Evolutionary conservation across 805 yeast species (phyloP).

Genomic region (Suhomyces sp.): DNA sequence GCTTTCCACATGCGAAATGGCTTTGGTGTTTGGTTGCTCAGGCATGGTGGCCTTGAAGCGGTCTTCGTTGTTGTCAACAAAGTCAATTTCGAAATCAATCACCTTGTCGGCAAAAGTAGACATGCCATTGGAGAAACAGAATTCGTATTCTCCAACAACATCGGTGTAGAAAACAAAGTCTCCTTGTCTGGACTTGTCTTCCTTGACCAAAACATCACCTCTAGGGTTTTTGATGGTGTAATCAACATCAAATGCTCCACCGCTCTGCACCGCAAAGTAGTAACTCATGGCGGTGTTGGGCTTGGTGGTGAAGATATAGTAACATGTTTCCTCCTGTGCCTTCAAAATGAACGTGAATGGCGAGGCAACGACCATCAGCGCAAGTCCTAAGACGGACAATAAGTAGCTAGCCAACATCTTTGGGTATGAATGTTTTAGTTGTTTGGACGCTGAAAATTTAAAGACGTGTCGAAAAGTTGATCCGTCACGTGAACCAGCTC

Average conservation of each 20-base stretch:
- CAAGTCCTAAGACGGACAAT: conserved; percentile 17
- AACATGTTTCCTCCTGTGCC: conserved; percentile 75
- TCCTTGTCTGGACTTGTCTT: conserved; percentile 69
- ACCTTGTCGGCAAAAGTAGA: conserved; percentile 78
- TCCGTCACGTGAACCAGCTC: not conserved
- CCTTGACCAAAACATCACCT: conserved; percentile 50
- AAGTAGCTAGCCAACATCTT: not conserved
- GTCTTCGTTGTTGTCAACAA: conserved; percentile 35
- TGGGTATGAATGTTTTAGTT: not conserved
- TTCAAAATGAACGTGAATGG: conserved; percentile 72
- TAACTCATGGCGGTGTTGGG: conserved; percentile 62
- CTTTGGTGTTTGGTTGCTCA: conserved; percentile 43
- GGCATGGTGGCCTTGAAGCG: conserved; percentile 64
- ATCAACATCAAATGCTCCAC: conserved; percentile 78
- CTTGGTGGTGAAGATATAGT: conserved; percentile 62
- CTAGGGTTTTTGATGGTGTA: conserved; percentile 60
- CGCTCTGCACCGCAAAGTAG: conserved; percentile 80
- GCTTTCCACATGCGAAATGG: conserved; percentile 50
- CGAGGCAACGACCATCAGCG: conserved; percentile 39
- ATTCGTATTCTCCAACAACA: conserved; percentile 73
- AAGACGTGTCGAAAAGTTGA: conserved; percentile 9
- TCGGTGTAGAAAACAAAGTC: conserved; percentile 72
- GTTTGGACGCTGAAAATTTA: conserved; percentile 4
- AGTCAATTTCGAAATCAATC: conserved; percentile 75
- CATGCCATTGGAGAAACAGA: conserved; percentile 82